These are phyloP conservation scores for Aspergillus sclerotialis DNA, from an alignment of 2,329 filamentous ascomycete species.

Conservation along the genomic window DNA sequence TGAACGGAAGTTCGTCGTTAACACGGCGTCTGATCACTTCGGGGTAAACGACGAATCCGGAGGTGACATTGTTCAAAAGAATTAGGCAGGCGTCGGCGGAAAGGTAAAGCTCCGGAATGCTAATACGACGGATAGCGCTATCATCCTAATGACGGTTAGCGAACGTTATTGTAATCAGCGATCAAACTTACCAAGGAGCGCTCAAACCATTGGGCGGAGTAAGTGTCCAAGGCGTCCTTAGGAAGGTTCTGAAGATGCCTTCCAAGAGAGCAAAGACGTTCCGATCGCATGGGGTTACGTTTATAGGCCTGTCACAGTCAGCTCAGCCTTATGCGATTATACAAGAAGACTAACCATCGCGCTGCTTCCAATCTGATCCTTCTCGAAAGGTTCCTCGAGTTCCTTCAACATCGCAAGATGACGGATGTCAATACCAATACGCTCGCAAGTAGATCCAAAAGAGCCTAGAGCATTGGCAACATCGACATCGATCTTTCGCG, in stretches of 20 bases:
- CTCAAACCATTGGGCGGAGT: slow-evolving; percentile 68
- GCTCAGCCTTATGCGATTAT: slow-evolving; percentile 1
- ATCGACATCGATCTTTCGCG: slow-evolving; percentile 73
- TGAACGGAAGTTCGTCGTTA: slow-evolving; percentile 76
- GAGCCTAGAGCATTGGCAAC: slow-evolving; percentile 75
- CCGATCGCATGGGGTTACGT: slow-evolving; percentile 51
- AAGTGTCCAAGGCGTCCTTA: slow-evolving; percentile 58
- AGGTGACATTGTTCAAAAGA: slow-evolving; percentile 54
- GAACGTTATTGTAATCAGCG: too few relatives aligned
- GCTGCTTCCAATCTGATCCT: slow-evolving; percentile 65
- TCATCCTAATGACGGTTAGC: slow-evolving; percentile 49
- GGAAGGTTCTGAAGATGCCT: slow-evolving; percentile 50
- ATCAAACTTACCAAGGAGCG: slow-evolving; percentile 52
- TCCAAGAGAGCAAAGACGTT: slow-evolving; percentile 54
- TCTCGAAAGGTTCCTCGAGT: slow-evolving; percentile 77
- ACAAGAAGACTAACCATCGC: slow-evolving; percentile 41
- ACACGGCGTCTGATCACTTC: slow-evolving; percentile 61
- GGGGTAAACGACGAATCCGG: slow-evolving; percentile 72
- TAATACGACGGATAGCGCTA: slow-evolving; percentile 54
- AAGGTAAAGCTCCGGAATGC: slow-evolving; percentile 61
- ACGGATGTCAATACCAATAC: slow-evolving; percentile 67
- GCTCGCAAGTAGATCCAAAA: slow-evolving; percentile 70
- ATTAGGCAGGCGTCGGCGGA: slow-evolving; percentile 54
- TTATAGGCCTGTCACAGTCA: slow-evolving; percentile 54
- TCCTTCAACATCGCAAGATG: slow-evolving; percentile 73